A percentile compares a stretch with the other conserved stretches of the same genome.
Conservation (phyloP, 2,329 filamentous ascomycete species). For the Arthrinium phaeospermum region DNA sequence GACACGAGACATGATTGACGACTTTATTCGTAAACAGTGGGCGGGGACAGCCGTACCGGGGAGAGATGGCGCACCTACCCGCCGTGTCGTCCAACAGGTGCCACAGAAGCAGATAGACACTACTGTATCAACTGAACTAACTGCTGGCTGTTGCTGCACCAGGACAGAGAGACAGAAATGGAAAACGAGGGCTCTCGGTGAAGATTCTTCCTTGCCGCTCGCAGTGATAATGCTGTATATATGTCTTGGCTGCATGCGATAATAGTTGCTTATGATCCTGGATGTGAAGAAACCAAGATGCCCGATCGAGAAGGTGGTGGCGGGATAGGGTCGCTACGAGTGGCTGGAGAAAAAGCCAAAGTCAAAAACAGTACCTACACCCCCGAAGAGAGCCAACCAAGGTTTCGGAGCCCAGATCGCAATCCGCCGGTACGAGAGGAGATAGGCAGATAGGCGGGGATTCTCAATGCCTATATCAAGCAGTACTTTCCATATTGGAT, state of each 20-base stretch:
- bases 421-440: slow-evolving; percentile 10
- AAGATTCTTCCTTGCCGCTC: background rate
- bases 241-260: background rate
- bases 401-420: background rate
- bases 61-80: background rate
- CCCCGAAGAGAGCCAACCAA: slow-evolving; percentile 1
- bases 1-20: slow-evolving; percentile 2
- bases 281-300: background rate
- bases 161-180: background rate
- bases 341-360: background rate
- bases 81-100: background rate
- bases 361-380: background rate
- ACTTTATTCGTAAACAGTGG: background rate
- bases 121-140: background rate
- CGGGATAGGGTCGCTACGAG: background rate
- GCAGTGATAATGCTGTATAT: background rate
- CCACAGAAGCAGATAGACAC: background rate
- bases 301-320: slow-evolving; percentile 10
- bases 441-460: background rate
- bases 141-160: background rate
- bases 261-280: background rate
- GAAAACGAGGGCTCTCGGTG: background rate
- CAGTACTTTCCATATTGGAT: background rate
- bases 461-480: background rate
- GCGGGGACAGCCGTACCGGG: background rate